phyloP scores from a whole-genome alignment of 176 grass and related monocot genomes.

The Juncus inflexus region DNA sequence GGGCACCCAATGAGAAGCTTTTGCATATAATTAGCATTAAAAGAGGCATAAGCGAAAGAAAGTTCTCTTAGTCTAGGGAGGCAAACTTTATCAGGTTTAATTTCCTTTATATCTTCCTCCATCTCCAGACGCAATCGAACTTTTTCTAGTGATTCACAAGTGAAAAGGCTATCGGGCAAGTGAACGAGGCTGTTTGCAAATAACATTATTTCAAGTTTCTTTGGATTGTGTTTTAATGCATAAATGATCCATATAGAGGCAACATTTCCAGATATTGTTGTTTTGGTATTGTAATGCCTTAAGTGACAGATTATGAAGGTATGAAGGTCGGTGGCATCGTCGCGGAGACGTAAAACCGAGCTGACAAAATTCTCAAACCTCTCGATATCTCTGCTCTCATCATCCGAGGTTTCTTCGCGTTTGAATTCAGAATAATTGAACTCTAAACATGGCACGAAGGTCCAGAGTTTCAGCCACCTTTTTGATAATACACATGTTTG shows the following conservation, averaged over 20 bases:
- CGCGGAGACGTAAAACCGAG: neutral
- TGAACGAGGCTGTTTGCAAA: neutral
- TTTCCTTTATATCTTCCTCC: neutral
- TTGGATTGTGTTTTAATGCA: constrained; percentile 1
- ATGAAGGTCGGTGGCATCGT: neutral
- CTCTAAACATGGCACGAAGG: neutral
- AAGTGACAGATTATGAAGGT: neutral
- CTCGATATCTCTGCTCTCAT: neutral
- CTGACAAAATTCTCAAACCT: neutral
- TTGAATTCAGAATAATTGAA: neutral
- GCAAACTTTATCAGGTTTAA: neutral
- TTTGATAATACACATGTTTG: neutral
- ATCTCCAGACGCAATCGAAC: neutral
- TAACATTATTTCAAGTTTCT: neutral
- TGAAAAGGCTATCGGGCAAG: neutral
- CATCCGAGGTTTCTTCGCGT: neutral
- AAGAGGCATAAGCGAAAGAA: neutral
- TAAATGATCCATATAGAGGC: neutral
- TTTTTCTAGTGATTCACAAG: constrained; percentile 1
- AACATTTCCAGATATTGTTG: neutral
- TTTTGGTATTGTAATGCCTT: neutral
- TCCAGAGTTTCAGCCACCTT: neutral
- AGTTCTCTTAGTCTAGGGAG: neutral
- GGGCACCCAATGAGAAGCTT: neutral
- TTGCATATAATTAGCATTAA: neutral